Evolutionary conservation across 1,284 basidiomycete species (phyloP).

Genomic region (Ceratobasidium sp.): DNA sequence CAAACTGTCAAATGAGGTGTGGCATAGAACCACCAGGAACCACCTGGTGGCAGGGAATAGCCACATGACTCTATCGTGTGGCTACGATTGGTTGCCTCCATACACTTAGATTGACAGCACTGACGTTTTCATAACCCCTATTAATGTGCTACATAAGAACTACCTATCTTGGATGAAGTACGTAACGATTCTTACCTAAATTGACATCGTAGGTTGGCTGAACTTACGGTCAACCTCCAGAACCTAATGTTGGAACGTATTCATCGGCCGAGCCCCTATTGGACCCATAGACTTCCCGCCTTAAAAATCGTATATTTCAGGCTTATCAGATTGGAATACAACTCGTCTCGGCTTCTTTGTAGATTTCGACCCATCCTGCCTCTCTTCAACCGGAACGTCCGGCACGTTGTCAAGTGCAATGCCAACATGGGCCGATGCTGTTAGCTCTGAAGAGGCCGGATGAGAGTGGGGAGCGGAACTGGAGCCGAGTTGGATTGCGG

Average conservation of each 20-base stretch:
- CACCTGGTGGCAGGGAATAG: background rate
- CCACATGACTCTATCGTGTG: constrained; percentile 22
- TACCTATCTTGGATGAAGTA: background rate
- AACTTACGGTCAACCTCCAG: background rate
- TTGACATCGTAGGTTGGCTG: background rate
- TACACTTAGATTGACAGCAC: background rate
- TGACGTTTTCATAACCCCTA: background rate
- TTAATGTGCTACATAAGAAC: background rate
- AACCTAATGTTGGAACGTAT: too few relatives aligned
- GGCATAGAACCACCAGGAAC: background rate
- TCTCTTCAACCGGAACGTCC: constrained; percentile 33
- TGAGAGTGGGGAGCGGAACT: background rate
- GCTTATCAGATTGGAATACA: constrained; percentile 72
- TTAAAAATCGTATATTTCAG: constrained; percentile 70
- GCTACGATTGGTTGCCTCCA: constrained; percentile 4
- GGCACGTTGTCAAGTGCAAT: constrained; percentile 11
- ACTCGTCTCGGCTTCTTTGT: constrained; percentile 63
- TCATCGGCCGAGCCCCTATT: background rate
- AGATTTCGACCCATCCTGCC: constrained; percentile 27
- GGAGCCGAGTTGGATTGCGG: constrained; percentile 8
- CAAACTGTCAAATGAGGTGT: background rate
- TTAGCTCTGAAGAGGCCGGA: background rate
- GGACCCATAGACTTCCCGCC: background rate
- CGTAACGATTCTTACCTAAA: background rate
- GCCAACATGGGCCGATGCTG: constrained; percentile 21